These are phyloP conservation scores for Rosa multiflora DNA, from an alignment of 306 rosid species.

Conservation along the genomic window DNA sequence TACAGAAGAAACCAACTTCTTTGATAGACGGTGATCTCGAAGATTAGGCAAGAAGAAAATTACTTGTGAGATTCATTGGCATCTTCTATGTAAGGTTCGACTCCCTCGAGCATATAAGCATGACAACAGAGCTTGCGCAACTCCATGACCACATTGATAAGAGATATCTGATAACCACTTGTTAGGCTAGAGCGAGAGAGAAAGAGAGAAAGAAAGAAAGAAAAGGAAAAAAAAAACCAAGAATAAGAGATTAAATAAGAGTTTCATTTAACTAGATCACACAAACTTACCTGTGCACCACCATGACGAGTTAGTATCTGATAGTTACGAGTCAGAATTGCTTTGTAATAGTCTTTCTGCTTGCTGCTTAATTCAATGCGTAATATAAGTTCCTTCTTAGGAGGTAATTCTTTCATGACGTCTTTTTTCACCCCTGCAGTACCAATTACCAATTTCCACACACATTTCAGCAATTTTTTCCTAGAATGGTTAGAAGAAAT, in stretches of 20 bases:
- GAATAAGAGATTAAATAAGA: neutral
- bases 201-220: no score
- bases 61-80: conserved; percentile 77
- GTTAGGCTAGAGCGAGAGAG: neutral
- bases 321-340: conserved; percentile 95
- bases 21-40: neutral
- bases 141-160: conserved; percentile 98
- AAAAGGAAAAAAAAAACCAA: neutral
- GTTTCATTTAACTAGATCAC: conserved; percentile 15
- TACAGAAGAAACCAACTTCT: conserved; percentile 2
- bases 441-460: conserved; percentile 24
- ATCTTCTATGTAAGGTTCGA: conserved; percentile 89
- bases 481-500: neutral
- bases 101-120: conserved; percentile 97
- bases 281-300: conserved; percentile 80
- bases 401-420: conserved; percentile 98
- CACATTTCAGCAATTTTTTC: conserved; percentile 15
- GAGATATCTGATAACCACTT: conserved; percentile 74
- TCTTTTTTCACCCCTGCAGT: conserved; percentile 95
- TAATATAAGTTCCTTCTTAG: conserved; percentile 93
- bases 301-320: conserved; percentile 94
- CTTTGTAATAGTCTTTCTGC: conserved; percentile 97
- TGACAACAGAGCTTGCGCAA: conserved; percentile 98
- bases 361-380: conserved; percentile 90
- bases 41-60: conserved; percentile 15